Evolutionary conservation across 257 asterid species (phyloP), one percentile per base, ranked within the genome.

Genomic region (Pogostemon cablin): DNA sequence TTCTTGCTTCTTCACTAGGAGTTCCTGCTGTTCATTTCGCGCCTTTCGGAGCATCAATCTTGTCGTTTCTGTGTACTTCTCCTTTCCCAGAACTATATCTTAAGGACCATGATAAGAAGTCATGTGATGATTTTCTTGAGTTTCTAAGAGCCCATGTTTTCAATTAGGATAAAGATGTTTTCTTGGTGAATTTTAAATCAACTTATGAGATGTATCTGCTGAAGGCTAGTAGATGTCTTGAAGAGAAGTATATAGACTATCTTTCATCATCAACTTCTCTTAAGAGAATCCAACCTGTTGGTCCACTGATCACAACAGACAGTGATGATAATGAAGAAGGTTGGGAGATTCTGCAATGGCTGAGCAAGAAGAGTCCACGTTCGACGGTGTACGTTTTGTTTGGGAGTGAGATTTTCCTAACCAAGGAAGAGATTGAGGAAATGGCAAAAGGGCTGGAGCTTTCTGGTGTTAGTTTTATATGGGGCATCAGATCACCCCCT

Each of bases 401-500:
- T 11, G 65, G 65, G 65, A 58, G 64, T 11, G 64, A 58, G 20
- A 9, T 58, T 20, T 58, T 34, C 44, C n/a, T 58, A 9, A 9
- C 4, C 39, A 58, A 35, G 39, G 64, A 58, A 2, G 64, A 58
- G n/a, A 58, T 58, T 35, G 25, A n/a, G 20, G 64, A 58, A 44
- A 58, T 58, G 11, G 64, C 64, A 35, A 58, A 58, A 58, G 64
- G 44, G 44, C 0, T 58, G 2, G 64, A 58, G 64, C 46, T 58
- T 37, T 37, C 73, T 55, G 54, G 58, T 6, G 78, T 74, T 4
- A 67, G 47, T 35, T 82, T 82, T 72, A 67, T 77, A 1, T 80
- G 81, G 84, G 82, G 70, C 25, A 58, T 66, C 7, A 39, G 83
- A 54, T 75, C 68, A 6, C 79, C 82, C 6, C 38, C 35, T 3